phyloP scores from a whole-genome alignment of 441 rosid species.

The Eruca vesicaria region DNA sequence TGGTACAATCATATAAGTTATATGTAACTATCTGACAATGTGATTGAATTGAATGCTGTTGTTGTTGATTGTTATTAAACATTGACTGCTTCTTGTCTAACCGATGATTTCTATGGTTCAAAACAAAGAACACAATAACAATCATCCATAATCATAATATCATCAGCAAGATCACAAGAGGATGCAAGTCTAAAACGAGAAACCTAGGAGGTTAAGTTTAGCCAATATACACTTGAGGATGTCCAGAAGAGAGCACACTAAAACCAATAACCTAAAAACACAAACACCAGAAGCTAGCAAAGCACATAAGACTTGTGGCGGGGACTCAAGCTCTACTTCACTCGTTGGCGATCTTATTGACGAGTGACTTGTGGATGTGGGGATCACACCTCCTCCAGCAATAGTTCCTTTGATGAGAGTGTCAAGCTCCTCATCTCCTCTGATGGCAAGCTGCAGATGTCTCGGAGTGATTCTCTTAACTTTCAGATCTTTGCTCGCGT shows the following conservation, averaged over 20 bases:
- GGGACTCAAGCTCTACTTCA: conserved; percentile 11
- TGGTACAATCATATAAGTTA: conserved; percentile 7
- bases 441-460: conserved; percentile 89
- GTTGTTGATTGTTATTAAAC: background rate
- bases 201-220: conserved; percentile 11
- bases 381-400: conserved; percentile 97
- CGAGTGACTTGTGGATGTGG: conserved; percentile 94
- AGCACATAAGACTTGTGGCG: background rate
- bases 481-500: conserved; percentile 39
- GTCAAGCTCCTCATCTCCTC: conserved; percentile 96
- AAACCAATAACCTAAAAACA: conserved; percentile 5
- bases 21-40: background rate
- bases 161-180: conserved; percentile 20
- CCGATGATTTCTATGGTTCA: background rate
- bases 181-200: background rate
- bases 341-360: conserved; percentile 86
- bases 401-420: conserved; percentile 43
- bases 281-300: conserved; percentile 20
- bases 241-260: conserved; percentile 15
- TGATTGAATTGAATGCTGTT: background rate
- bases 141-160: background rate
- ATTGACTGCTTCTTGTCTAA: background rate
- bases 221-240: conserved; percentile 24
- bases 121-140: conserved; percentile 4
- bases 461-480: conserved; percentile 94